Conservation (phyloP, 1,139 yeast species). For the Pichia sp. region DNA sequence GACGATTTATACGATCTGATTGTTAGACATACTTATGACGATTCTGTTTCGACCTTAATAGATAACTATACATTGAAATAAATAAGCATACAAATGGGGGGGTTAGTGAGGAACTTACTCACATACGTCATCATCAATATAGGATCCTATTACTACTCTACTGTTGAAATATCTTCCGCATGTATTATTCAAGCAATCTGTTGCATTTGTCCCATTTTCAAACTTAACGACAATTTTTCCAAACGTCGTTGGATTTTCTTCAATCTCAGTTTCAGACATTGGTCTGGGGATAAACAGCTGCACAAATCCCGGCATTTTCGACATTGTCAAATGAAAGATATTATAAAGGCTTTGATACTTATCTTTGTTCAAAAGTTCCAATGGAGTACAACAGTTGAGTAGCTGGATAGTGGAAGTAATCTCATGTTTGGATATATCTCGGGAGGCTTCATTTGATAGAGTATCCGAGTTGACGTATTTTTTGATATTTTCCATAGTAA, state of each 20-base stretch:
- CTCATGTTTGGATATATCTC: slow-evolving; percentile 24
- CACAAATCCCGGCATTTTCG: slow-evolving; percentile 43
- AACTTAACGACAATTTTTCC: slow-evolving; percentile 72
- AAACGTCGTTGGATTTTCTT: slow-evolving; percentile 48
- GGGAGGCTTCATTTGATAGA: slow-evolving; percentile 1
- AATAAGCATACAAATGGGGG: background rate
- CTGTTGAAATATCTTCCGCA: slow-evolving; percentile 67
- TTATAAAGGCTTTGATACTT: slow-evolving; percentile 42
- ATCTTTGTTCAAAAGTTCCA: slow-evolving; percentile 48
- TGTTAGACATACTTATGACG: slow-evolving; percentile 65
- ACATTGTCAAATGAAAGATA: slow-evolving; percentile 47
- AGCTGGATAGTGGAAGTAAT: slow-evolving; percentile 55
- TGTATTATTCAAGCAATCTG: slow-evolving; percentile 49
- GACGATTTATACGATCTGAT: slow-evolving; percentile 57
- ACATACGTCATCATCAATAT: slow-evolving; percentile 46
- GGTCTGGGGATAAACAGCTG: slow-evolving; percentile 64
- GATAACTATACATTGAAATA: slow-evolving; percentile 15
- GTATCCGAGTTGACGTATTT: slow-evolving; percentile 8
- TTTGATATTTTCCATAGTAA: slow-evolving; percentile 15
- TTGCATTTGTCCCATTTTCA: slow-evolving; percentile 42
- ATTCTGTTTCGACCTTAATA: slow-evolving; percentile 30
- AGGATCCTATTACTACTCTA: slow-evolving; percentile 62
- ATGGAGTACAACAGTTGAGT: slow-evolving; percentile 56
- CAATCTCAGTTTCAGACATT: slow-evolving; percentile 35
- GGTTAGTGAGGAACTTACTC: background rate